Base-by-base conservation (phyloP, 202 grass and related monocot species). In the Panicum virgatum region DNA sequence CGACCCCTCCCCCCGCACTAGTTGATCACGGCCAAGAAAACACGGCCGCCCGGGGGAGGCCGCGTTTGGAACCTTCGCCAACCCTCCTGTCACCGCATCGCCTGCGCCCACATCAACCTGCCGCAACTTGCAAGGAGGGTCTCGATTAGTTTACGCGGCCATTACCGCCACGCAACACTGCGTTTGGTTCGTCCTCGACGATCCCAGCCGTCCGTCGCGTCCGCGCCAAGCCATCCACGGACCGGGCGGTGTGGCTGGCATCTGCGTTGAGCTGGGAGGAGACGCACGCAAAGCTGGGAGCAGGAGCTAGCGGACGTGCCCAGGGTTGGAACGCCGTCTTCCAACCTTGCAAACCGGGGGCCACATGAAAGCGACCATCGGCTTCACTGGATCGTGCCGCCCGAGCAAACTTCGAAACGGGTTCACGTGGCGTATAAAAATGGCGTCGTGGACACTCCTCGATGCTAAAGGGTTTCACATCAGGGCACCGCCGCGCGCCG, bases 11-110 rank as follows among this genome's bases (percentile, higher is more conserved):
- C 65, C 39, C 67, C 64, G 26, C 18, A 26, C 85, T 26, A 47
- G 79, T 46, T 73, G 73, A 45, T 78, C 66, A 29, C 59, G 36
- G 67, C 48, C 64, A 64, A 66, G 50, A 62, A 74, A 84, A 81
- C 81, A 44, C 69, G 69, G 76, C 20, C 62, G 38, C 30, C 86
- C 5, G 69, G 81, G 80, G 86, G 12, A 88, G 86, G 81, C 75
- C 18, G 7, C 18, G 13, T 39, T 80, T 75, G 81, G 86, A 80
- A 69, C 80, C 75, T 75, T 88, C 75, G 59, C 10, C 4, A 67
- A 58, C 65, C 18, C 48, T 3, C 18, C 48, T 3, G 16, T 69
- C 66, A 9, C 48, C 59, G 3, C 53, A 72, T 64, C 85, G 32
- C 36, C 70, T 75, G 59, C 53, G 69, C 86, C 69, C 76, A 53